Base-by-base conservation (phyloP, 768 basidiomycete genomes). In the Boletus sensibilis region DNA sequence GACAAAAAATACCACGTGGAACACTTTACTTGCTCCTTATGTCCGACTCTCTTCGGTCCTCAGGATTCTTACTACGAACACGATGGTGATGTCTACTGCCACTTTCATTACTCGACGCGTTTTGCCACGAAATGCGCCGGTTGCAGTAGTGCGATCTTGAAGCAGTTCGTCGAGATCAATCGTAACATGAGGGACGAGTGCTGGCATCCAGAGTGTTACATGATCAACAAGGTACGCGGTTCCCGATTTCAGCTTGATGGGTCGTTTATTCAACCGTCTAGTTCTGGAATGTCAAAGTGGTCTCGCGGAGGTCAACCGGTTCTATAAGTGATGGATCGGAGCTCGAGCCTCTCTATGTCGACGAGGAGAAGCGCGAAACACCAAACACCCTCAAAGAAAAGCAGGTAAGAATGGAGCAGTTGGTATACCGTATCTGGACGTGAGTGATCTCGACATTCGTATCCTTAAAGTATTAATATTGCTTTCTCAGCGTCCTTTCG, bases 141-240 rank as follows among this genome's bases (percentile, higher is more conserved):
- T 6, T 99, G 97, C 74, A 91, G 86, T 64, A 97, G 88, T 57
- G 97, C 97, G 18, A 99, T 99, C 59, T 76, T 99, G 63, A 99
- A 99, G 76, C 97, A 99, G 73, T 99, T 98, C 68, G 97, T 99
- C 58, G 97, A 99, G 77, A 98, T 99, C 75, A 98, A 99, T 68
- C 84, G 97, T 57, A 98, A 98, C 74, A 92, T 91, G 82, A 82
- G 88, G 62, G 95, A 99, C 74, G 97, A 99, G 76, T 98, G 96
- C 68, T 99, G 97, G 96, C 97, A 99, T 80, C 97, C 97, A 52
- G 97, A 99, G 73, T 99, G 97, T 72, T 98, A 98, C 74, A 98
- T 98, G 96, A 98, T 99, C 63, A 96, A 98, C 75, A 98, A 98
- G 82, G 95, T 96, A 60, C 54, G 82, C 60, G 1, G 11, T 41